Evolutionary conservation across 257 asterid genomes (phyloP), one percentile per base, ranked within the genome.

Genomic region (Gardenia jasminoides): DNA sequence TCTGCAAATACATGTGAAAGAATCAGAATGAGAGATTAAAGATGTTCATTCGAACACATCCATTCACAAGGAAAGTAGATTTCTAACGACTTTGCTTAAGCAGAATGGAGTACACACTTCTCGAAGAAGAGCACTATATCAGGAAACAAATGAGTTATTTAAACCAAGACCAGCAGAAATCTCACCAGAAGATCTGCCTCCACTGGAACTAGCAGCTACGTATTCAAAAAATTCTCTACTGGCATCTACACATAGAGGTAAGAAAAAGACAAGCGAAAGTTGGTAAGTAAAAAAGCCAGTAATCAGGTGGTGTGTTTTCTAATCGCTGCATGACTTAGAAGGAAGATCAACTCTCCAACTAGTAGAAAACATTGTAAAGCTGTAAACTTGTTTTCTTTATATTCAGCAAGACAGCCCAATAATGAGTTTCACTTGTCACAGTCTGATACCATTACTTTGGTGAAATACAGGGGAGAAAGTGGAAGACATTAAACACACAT

Each of bases 121-220:
- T 7, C 9, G 48, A 46, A 56, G 8, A 19, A 54, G 6, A 74
- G 7, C 22, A 26, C 17, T 9, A 6, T 9, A 7, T 39, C 33
- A n/a, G 8, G n/a, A 36, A 78, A 48, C 8, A 46, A 16, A 20
- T 68, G 30, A 24, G 48, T 48, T 24, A 41, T 70, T 24, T 8
- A 58, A 41, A 33, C 20, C 48, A 47, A 30, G 61, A 58, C 7
- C 30, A 69, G 28, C 54, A 61, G 3, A 39, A 83, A 70, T 64
- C 89, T 84, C 79, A 86, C 90, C 88, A 26, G 83, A 56, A 80
- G 83, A 71, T 82, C 83, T 80, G 28, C 80, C 80, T 72, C 78
- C 86, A 30, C n/a, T 76, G 85, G 79, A 77, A 62, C 82, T 62
- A 72, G 76, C 67, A 46, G 86, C 83, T 26, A 86, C 82, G 56